Conservation (phyloP, 495 filamentous ascomycete species). For the Lasiosphaeria hispida region DNA sequence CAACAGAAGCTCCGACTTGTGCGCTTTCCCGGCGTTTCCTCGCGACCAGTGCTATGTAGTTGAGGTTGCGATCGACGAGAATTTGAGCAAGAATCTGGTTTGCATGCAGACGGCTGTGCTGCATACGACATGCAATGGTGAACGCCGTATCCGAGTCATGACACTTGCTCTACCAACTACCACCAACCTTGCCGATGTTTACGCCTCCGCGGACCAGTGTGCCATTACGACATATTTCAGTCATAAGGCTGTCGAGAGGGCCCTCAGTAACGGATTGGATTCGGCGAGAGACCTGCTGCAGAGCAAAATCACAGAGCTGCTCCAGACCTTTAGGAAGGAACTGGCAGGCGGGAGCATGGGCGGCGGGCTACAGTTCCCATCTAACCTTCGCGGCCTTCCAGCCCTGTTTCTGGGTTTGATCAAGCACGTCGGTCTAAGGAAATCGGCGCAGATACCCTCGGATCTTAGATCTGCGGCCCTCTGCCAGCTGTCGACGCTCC, state of each 20-base stretch:
- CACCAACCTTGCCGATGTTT: conserved; percentile 82
- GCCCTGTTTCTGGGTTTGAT: conserved; percentile 90
- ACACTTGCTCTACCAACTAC: conserved; percentile 92
- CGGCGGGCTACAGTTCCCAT: conserved; percentile 88
- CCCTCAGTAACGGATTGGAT: conserved; percentile 81
- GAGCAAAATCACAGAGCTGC: conserved; percentile 84
- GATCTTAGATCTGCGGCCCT: conserved; percentile 93
- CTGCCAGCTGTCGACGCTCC: conserved; percentile 87
- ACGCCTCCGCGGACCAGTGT: conserved; percentile 90
- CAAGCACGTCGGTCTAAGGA: conserved; percentile 93
- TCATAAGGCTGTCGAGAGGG: conserved; percentile 94
- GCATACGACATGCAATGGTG: conserved; percentile 97
- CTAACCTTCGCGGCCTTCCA: conserved; percentile 83
- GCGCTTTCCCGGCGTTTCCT: conserved; percentile 96
- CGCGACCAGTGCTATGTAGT: conserved; percentile 98
- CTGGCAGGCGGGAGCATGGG: conserved; percentile 94
- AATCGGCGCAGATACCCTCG: conserved; percentile 92
- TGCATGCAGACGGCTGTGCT: conserved; percentile 96
- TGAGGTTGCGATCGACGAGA: conserved; percentile 97
- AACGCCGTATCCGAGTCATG: conserved; percentile 90
- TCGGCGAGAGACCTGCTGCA: conserved; percentile 87
- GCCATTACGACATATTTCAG: conserved; percentile 93
- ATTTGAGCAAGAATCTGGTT: conserved; percentile 84
- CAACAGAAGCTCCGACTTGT: conserved; percentile 94
- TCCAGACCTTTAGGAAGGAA: conserved; percentile 95